Evolutionary conservation across 2,329 filamentous ascomycete species (phyloP), one percentile per base, ranked within the genome.

Genomic region (Verticillium longisporum): DNA sequence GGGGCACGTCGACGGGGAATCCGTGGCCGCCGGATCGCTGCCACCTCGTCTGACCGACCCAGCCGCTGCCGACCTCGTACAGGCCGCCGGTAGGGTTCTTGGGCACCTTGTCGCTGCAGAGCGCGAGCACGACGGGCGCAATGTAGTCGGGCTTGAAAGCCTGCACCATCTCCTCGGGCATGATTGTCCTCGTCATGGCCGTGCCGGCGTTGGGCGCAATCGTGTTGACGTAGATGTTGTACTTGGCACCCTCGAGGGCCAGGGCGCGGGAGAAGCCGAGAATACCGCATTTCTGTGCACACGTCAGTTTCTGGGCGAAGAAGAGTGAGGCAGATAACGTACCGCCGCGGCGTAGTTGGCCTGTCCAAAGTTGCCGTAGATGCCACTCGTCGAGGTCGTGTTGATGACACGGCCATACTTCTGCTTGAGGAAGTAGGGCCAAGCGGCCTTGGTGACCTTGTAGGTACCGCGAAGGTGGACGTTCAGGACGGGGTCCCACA

Each of bases 121-220:
- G 89, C 54, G 93, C 87, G 61, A 95, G 87, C 58, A 99, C 93
- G 45, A 98, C 80, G 64, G 95, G 95, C 60, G 95, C 95, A 75
- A 99, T 94, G 77, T 97, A 98, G 73, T 98, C 94, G 63, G 95
- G 95, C 87, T 98, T 99, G 84, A 99, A 97, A 56, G 95, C 95
- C 80, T 98, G 93, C 18, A 99, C 93, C 80, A 98, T 87, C 80
- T 99, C 95, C 78, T 97, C 92, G 34, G 95, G 95, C 82, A 99
- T 86, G 74, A 99, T 91, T n/a, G n/a, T n/a, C n/a, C n/a, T n/a
- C n/a, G n/a, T n/a, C n/a, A n/a, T n/a, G n/a, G n/a, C n/a, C n/a
- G n/a, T n/a, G n/a, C n/a, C n/a, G n/a, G 95, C 95, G 71, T 98
- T 99, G 68, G 95, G 95, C 31, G 95, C 95, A 71, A 99, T 97